phyloP scores from a whole-genome alignment of 305 asterid species.

The Rubia tinctorum region DNA sequence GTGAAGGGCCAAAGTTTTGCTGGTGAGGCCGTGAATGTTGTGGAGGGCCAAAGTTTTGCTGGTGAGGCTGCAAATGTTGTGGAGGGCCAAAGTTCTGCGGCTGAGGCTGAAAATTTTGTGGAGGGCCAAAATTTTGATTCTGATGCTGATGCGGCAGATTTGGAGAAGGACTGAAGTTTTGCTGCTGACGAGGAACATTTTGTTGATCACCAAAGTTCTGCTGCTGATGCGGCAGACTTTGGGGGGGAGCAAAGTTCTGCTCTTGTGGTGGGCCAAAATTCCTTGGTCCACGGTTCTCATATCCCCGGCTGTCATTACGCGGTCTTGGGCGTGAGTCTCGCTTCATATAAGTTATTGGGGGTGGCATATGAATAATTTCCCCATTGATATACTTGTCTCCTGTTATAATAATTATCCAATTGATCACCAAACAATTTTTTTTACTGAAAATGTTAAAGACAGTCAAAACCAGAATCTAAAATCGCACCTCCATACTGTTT shows the following conservation, averaged over 20 bases:
- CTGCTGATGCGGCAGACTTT: constrained; percentile 10
- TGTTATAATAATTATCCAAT: constrained; percentile 25
- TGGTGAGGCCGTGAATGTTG: constrained; percentile 9
- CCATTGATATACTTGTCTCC: constrained; percentile 95
- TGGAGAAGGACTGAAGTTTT: constrained; percentile 17
- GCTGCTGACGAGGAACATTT: constrained; percentile 20
- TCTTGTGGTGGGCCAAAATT: constrained; percentile 19
- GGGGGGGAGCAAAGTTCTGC: constrained; percentile 19
- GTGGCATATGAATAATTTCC: constrained; percentile 78
- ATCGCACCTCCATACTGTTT: constrained; percentile 92
- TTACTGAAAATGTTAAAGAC: background rate
- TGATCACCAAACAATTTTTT: background rate
- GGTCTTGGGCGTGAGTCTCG: constrained; percentile 17
- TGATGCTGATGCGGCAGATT: constrained; percentile 25
- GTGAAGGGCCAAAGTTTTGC: constrained; percentile 23
- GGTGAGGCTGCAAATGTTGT: constrained; percentile 4
- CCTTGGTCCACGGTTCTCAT: constrained; percentile 32
- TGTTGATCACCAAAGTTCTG: constrained; percentile 21
- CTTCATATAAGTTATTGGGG: constrained; percentile 63
- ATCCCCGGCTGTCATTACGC: constrained; percentile 23
- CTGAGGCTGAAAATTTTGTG: no score
- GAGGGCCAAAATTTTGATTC: constrained; percentile 31
- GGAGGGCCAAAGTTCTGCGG: no score
- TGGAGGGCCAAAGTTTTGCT: constrained; percentile 27
- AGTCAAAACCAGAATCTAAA: background rate